Percentiles rank a stretch among this genome's conserved stretches.
Evolutionary conservation across 2,329 filamentous ascomycete genomes (phyloP).

Genomic region (Rasamsonia emersonii): DNA sequence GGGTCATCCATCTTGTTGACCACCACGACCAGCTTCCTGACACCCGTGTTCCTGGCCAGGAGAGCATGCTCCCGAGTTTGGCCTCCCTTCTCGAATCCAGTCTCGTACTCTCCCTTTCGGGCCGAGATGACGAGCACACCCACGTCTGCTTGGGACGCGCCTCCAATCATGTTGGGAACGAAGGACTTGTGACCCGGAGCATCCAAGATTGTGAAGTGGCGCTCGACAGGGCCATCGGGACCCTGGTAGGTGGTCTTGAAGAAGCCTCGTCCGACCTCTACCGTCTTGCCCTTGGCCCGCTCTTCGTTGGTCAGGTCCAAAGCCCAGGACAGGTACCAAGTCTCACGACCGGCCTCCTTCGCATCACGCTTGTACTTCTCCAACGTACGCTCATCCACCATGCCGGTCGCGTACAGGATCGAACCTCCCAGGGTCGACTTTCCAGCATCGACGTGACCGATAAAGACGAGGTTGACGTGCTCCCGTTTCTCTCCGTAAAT

Average conservation of each 20-base stretch:
- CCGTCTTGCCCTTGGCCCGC: slow-evolving; percentile 91
- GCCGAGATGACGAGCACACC: slow-evolving; percentile 94
- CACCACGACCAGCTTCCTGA: slow-evolving; percentile 88
- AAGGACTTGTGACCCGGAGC: slow-evolving; percentile 97
- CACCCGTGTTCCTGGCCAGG: slow-evolving; percentile 94
- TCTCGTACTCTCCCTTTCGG: slow-evolving; percentile 97
- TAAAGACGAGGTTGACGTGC: slow-evolving; percentile 91
- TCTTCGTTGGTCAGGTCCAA: slow-evolving; percentile 96
- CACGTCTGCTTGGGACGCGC: slow-evolving; percentile 85
- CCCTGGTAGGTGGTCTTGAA: slow-evolving; percentile 63
- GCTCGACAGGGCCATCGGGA: slow-evolving; percentile 56
- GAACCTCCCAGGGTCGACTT: slow-evolving; percentile 94
- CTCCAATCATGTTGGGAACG: slow-evolving; percentile 96
- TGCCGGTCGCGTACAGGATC: slow-evolving; percentile 87
- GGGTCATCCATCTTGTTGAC: slow-evolving; percentile 99
- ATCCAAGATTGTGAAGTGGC: slow-evolving; percentile 92
- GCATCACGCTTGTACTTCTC: slow-evolving; percentile 97
- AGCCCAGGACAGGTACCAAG: slow-evolving; percentile 98
- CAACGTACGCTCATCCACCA: slow-evolving; percentile 98
- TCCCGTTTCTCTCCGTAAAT: slow-evolving; percentile 77
- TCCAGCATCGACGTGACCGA: slow-evolving; percentile 95
- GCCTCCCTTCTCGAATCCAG: slow-evolving; percentile 91
- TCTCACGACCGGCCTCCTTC: slow-evolving; percentile 91
- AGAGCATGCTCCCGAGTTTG: slow-evolving; percentile 97
- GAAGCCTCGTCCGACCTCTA: slow-evolving; percentile 90